phyloP scores from a whole-genome alignment of 2,329 filamentous ascomycete species.

The Botrytis cinerea region DNA sequence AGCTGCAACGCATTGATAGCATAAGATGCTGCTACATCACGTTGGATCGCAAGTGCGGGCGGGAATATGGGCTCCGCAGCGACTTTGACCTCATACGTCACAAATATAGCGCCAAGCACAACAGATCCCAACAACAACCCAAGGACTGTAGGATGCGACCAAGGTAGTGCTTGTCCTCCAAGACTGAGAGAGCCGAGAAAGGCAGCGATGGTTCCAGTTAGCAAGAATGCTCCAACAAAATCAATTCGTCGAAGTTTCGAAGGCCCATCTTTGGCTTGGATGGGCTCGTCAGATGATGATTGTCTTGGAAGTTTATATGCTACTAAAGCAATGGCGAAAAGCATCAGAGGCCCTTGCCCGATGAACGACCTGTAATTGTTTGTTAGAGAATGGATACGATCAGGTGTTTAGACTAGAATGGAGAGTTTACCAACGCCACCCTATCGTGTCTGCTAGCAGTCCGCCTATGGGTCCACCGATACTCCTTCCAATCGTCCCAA shows the following conservation, averaged over 20 bases:
- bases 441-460: conserved; percentile 69
- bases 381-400: neutral
- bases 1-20: conserved; percentile 55
- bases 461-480: conserved; percentile 71
- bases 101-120: conserved; percentile 34
- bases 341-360: conserved; percentile 67
- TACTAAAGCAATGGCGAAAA: conserved; percentile 65
- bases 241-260: conserved; percentile 69
- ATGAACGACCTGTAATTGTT: conserved; percentile 61
- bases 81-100: conserved; percentile 45
- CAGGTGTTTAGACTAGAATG: too few relatives aligned
- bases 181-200: conserved; percentile 52
- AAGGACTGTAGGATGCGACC: conserved; percentile 43
- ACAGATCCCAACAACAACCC: conserved; percentile 41
- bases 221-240: conserved; percentile 68
- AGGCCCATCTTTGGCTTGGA: conserved; percentile 61
- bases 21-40: conserved; percentile 56
- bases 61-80: conserved; percentile 61
- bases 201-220: conserved; percentile 27
- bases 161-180: conserved; percentile 48
- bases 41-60: conserved; percentile 53
- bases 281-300: conserved; percentile 52
- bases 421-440: conserved; percentile 67
- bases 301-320: conserved; percentile 52
- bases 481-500: conserved; percentile 68